These are phyloP conservation scores for Candida sanyaensis DNA, from an alignment of 1,139 yeast species.

Conservation along the genomic window DNA sequence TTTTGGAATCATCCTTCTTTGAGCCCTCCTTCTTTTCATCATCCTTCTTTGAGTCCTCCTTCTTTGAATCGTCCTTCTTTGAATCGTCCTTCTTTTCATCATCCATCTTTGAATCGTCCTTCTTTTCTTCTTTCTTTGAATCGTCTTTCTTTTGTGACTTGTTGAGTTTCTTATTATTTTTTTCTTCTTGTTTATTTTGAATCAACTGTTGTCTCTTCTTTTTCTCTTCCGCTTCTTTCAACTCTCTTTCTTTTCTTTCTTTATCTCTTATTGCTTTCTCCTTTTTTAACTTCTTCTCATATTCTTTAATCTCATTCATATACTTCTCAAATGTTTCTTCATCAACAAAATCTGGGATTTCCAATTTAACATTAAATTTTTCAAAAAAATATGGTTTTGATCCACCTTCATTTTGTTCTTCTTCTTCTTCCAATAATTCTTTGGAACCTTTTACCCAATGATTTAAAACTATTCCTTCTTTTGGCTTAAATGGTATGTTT, in stretches of 20 bases:
- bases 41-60: slow-evolving; percentile 1
- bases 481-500: slow-evolving; percentile 54
- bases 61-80: too few relatives aligned
- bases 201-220: slow-evolving; percentile 8
- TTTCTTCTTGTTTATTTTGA: slow-evolving; percentile 15
- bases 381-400: slow-evolving; percentile 70
- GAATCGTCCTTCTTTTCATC: slow-evolving; percentile 1
- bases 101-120: slow-evolving; percentile 3
- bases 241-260: slow-evolving; percentile 21
- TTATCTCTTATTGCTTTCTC: slow-evolving; percentile 22
- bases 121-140: neutral
- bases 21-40: neutral
- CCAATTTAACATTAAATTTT: slow-evolving; percentile 69
- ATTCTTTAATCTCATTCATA: slow-evolving; percentile 44
- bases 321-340: slow-evolving; percentile 61
- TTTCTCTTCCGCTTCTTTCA: slow-evolving; percentile 11
- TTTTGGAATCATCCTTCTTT: slow-evolving; percentile 5
- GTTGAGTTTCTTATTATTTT: slow-evolving; percentile 8
- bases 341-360: slow-evolving; percentile 68
- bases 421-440: slow-evolving; percentile 39
- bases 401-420: slow-evolving; percentile 23
- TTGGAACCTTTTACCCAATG: slow-evolving; percentile 91
- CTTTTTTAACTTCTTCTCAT: slow-evolving; percentile 20
- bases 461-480: slow-evolving; percentile 50
- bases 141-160: slow-evolving; percentile 3